Evolutionary conservation across 192 early-diverging fungal species (phyloP).

Genomic region (Umbelopsis sp.): DNA sequence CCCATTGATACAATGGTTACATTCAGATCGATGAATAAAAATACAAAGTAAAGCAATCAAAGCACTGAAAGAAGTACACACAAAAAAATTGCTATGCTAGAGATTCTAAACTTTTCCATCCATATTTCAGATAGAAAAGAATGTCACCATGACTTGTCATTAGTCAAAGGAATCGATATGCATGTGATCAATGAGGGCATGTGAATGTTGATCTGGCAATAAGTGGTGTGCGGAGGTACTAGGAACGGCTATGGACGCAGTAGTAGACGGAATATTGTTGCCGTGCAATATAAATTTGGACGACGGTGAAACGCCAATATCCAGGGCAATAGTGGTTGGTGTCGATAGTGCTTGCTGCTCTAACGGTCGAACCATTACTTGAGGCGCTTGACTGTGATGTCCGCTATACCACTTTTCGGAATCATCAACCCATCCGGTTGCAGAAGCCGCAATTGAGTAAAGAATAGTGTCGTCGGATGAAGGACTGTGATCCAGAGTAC

Average conservation of each 20-base stretch:
- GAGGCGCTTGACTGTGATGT: neutral
- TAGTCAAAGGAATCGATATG: slow-evolving; percentile 2
- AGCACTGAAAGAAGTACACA: no score
- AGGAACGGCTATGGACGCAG: neutral
- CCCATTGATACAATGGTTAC: no score
- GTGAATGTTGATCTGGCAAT: slow-evolving; percentile 5
- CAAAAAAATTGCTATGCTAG: no score
- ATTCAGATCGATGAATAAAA: no score
- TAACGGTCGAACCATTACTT: neutral
- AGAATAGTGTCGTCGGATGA: slow-evolving; percentile 12
- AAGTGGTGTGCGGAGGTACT: neutral
- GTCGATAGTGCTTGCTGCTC: neutral
- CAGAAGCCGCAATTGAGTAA: slow-evolving; percentile 21
- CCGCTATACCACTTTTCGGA: slow-evolving; percentile 1
- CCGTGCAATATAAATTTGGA: neutral
- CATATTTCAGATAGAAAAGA: no score
- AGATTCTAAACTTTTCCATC: no score
- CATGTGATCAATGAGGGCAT: slow-evolving; percentile 6
- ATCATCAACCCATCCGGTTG: slow-evolving; percentile 22
- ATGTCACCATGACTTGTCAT: neutral
- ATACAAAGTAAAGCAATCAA: no score
- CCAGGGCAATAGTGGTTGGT: neutral
- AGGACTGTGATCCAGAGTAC: neutral
- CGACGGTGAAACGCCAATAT: neutral
- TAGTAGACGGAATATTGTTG: neutral